A percentile compares a stretch with the other conserved stretches of the same genome.
phyloP scores from a whole-genome alignment of 345 rosid genomes.

The Boechera retrofracta region DNA sequence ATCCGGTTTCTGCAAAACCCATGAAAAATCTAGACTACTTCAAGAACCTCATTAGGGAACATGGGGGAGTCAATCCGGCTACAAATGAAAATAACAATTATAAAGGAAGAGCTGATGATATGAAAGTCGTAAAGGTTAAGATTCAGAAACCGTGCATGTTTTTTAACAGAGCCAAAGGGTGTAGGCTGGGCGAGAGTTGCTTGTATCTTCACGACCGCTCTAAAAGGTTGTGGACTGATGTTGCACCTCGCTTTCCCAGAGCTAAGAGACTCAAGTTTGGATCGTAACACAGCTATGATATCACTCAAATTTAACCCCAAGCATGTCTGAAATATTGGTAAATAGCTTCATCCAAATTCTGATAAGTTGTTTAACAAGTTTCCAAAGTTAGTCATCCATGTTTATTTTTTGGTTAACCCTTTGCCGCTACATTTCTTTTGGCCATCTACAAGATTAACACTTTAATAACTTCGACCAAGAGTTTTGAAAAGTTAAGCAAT shows the following conservation, averaged over 20 bases:
- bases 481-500: background rate
- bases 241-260: conserved; percentile 31
- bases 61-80: conserved; percentile 51
- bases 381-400: background rate
- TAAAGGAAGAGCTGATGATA: conserved; percentile 28
- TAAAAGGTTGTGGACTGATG: conserved; percentile 34
- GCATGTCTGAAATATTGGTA: background rate
- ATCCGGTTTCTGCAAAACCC: conserved; percentile 12
- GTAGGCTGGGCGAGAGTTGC: conserved; percentile 58
- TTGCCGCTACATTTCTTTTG: background rate
- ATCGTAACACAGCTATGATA: background rate
- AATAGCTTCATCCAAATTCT: conserved; percentile 12
- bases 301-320: background rate
- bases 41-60: conserved; percentile 66
- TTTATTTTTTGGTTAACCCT: background rate
- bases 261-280: conserved; percentile 56
- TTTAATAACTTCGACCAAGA: background rate
- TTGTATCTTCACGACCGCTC: conserved; percentile 53
- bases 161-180: conserved; percentile 53
- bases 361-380: conserved; percentile 13
- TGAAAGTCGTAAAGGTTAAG: conserved; percentile 32
- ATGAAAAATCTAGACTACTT: conserved; percentile 53
- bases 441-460: background rate
- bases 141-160: conserved; percentile 50
- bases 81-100: conserved; percentile 7